Evolutionary conservation across 2,329 filamentous ascomycete species (phyloP).

Genomic region (Dactylonectria estremocensis): DNA sequence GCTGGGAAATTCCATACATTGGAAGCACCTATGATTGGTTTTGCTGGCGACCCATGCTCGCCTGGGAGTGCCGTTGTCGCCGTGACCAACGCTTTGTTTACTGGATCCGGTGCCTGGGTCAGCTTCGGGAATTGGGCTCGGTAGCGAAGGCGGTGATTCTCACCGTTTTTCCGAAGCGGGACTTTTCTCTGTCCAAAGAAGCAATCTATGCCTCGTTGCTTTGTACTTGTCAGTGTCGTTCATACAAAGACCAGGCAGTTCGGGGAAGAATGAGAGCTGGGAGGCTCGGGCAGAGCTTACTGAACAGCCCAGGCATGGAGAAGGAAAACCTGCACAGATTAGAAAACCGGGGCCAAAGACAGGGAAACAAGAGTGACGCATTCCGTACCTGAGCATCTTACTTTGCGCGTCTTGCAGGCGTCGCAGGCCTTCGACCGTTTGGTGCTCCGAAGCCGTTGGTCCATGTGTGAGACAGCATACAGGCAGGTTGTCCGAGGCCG

Average conservation of each 20-base stretch:
- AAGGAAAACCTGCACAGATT: slow-evolving; percentile 34
- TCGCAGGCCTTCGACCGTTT: slow-evolving; percentile 43
- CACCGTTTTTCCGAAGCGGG: slow-evolving; percentile 40
- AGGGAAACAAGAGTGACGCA: background rate
- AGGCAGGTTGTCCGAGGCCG: too few species aligned
- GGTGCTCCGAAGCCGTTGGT: slow-evolving; percentile 30
- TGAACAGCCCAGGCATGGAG: slow-evolving; percentile 37
- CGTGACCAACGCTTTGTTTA: slow-evolving; percentile 34
- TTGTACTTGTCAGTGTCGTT: background rate
- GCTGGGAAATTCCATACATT: slow-evolving; percentile 6
- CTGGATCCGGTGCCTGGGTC: slow-evolving; percentile 19
- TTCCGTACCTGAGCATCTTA: slow-evolving; percentile 40
- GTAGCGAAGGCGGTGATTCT: background rate
- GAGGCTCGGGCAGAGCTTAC: slow-evolving; percentile 21
- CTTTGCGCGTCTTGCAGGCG: slow-evolving; percentile 42
- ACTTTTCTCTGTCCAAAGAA: slow-evolving; percentile 40
- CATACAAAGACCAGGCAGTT: background rate
- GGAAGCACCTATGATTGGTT: background rate
- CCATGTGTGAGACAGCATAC: slow-evolving; percentile 13
- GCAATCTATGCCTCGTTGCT: slow-evolving; percentile 33
- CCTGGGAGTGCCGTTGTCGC: background rate
- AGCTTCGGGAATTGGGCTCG: slow-evolving; percentile 19
- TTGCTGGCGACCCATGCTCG: slow-evolving; percentile 4
- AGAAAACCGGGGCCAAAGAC: background rate
- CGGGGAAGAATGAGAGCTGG: background rate